Evolutionary conservation across 805 yeast species (phyloP).

Genomic region (Wickerhamomyces subpelliculosus): DNA sequence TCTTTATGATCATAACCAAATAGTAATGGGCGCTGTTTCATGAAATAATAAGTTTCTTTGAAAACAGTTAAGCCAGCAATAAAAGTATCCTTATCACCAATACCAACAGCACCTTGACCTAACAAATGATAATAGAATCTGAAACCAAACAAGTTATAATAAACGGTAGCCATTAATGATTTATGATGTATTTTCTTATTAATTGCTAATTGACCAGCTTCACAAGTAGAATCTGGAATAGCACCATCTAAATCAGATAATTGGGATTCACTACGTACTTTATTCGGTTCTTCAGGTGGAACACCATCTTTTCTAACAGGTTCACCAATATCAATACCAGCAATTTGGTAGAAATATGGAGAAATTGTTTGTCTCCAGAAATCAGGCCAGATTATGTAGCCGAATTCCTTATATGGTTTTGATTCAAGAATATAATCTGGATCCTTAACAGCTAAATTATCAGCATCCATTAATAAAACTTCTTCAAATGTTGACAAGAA

Average conservation of each 20-base stretch:
- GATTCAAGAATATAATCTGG: slow-evolving; percentile 44
- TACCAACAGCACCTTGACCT: slow-evolving; percentile 73
- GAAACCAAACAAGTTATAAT: slow-evolving; percentile 66
- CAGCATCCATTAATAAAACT: slow-evolving; percentile 39
- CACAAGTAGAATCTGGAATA: slow-evolving; percentile 63
- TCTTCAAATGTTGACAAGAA: slow-evolving; percentile 40
- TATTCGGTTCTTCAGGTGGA: slow-evolving; percentile 35
- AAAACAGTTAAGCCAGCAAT: slow-evolving; percentile 26
- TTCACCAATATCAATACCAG: slow-evolving; percentile 34
- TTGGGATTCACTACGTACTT: slow-evolving; percentile 28
- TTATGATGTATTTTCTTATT: slow-evolving; percentile 54
- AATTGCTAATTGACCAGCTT: slow-evolving; percentile 64
- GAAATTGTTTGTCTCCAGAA: slow-evolving; percentile 64
- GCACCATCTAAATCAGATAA: slow-evolving; percentile 57
- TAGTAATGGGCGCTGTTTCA: slow-evolving; percentile 19
- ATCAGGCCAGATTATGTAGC: slow-evolving; percentile 62
- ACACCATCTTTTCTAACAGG: slow-evolving; percentile 32
- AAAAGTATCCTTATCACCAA: slow-evolving; percentile 76
- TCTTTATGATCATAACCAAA: slow-evolving; percentile 17
- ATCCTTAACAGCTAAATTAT: slow-evolving; percentile 35
- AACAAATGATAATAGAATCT: slow-evolving; percentile 59
- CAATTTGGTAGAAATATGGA: slow-evolving; percentile 50
- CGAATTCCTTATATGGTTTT: slow-evolving; percentile 34
- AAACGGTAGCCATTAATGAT: slow-evolving; percentile 52
- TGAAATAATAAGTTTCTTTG: slow-evolving; percentile 18